Conservation (phyloP, 345 rosid species). For the Limnanthes douglasii region DNA sequence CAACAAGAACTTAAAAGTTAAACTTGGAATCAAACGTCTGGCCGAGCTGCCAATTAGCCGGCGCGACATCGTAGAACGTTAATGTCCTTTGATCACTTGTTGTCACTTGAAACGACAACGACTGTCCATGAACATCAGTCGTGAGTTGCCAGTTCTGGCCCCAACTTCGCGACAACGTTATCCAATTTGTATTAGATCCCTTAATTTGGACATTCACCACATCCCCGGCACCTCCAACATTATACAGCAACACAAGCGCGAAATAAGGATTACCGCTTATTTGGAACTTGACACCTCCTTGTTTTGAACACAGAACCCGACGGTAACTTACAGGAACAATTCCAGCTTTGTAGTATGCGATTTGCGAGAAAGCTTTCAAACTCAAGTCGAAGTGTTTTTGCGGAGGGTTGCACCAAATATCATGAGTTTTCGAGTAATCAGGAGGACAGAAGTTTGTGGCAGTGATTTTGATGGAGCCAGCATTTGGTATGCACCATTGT, state of each 20-base stretch:
- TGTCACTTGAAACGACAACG: conserved; percentile 38
- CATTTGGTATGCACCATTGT: conserved; percentile 24
- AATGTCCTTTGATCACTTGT: conserved; percentile 34
- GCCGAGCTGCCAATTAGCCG: conserved; percentile 47
- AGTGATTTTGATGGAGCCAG: conserved; percentile 19
- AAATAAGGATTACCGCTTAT: conserved; percentile 44
- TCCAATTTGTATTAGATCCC: conserved; percentile 49
- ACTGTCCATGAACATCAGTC: conserved; percentile 34
- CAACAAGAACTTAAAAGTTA: no score
- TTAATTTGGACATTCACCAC: conserved; percentile 38
- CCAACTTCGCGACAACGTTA: conserved; percentile 55
- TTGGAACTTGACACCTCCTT: conserved; percentile 46
- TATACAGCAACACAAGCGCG: conserved; percentile 41
- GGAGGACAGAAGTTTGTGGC: conserved; percentile 51
- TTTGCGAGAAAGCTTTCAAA: conserved; percentile 40
- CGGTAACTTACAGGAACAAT: conserved; percentile 37
- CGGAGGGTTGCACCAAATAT: conserved; percentile 63
- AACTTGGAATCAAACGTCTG: conserved; percentile 44
- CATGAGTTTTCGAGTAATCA: conserved; percentile 26
- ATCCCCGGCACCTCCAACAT: conserved; percentile 59
- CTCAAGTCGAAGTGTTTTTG: conserved; percentile 47
- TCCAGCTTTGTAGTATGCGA: conserved; percentile 43
- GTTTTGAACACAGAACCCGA: conserved; percentile 39
- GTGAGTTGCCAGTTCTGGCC: conserved; percentile 67
- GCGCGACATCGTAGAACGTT: conserved; percentile 33